Evolutionary conservation across 352 stramenopile species (phyloP).

Genomic region (Globisporangium echinulatum): DNA sequence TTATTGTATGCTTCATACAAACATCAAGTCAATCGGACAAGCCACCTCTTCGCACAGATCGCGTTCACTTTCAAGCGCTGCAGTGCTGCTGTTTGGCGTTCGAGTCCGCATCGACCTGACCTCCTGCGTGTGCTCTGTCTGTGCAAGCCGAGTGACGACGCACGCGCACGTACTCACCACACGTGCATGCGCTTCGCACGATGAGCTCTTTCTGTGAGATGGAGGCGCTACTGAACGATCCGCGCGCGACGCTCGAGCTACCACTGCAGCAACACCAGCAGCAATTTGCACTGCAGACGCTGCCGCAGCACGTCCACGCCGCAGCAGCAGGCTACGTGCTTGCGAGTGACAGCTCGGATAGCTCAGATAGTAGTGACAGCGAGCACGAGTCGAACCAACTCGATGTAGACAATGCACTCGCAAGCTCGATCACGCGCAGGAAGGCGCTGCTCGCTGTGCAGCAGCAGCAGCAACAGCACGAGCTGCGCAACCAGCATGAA

Average conservation of each 20-base stretch:
- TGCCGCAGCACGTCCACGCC: slow-evolving; percentile 6
- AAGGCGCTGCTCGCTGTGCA: background rate
- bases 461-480: background rate
- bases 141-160: too few relatives aligned
- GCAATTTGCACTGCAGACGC: slow-evolving; percentile 7
- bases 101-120: too few relatives aligned
- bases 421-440: background rate
- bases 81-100: background rate
- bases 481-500: background rate
- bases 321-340: background rate
- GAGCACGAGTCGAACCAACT: slow-evolving; percentile 3
- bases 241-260: background rate
- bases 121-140: background rate
- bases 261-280: background rate
- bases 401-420: background rate
- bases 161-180: background rate
- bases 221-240: background rate
- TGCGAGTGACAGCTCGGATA: background rate
- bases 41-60: too few relatives aligned
- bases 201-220: slow-evolving; percentile 1
- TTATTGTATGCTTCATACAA: too few relatives aligned
- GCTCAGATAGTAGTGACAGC: background rate
- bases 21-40: too few relatives aligned
- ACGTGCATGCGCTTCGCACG: background rate
- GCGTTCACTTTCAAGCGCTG: too few relatives aligned